Evolutionary conservation across 2,329 filamentous ascomycete genomes (phyloP).

Genomic region (Domatiomyces catenatus): DNA sequence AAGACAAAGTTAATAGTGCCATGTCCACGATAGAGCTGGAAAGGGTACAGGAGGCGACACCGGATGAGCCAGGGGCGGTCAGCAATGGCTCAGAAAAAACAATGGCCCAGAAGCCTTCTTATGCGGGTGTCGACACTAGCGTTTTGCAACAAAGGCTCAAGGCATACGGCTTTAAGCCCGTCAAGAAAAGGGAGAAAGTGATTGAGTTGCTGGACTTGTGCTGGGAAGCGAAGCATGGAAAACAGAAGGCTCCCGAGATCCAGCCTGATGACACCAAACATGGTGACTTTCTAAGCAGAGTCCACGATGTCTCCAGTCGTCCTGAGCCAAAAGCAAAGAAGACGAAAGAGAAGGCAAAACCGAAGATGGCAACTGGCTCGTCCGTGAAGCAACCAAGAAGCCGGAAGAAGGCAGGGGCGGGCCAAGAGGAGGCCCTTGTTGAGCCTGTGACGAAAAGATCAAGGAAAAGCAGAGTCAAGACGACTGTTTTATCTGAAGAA

Average conservation of each 20-base stretch:
- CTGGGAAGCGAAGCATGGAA: constrained; percentile 45
- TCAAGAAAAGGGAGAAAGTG: constrained; percentile 54
- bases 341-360: constrained; percentile 6
- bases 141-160: constrained; percentile 48
- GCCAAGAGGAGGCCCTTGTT: constrained; percentile 1
- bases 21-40: background rate
- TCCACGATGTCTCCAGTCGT: constrained; percentile 13
- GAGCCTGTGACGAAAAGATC: constrained; percentile 2
- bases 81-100: background rate
- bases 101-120: constrained; percentile 36
- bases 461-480: constrained; percentile 2
- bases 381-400: constrained; percentile 10
- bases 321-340: constrained; percentile 12
- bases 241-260: constrained; percentile 6
- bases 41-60: background rate
- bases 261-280: constrained; percentile 4
- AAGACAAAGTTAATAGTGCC: background rate
- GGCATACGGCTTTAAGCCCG: constrained; percentile 55
- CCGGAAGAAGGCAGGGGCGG: constrained; percentile 8
- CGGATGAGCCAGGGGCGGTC: background rate
- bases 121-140: constrained; percentile 44
- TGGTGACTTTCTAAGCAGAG: constrained; percentile 14
- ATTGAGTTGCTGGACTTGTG: constrained; percentile 55
- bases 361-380: constrained; percentile 2
- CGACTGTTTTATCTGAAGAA: constrained; percentile 2